A percentile compares a stretch with the other conserved stretches of the same genome.
phyloP scores from a whole-genome alignment of 2,329 filamentous ascomycete species.

The Biscogniauxia sp. region DNA sequence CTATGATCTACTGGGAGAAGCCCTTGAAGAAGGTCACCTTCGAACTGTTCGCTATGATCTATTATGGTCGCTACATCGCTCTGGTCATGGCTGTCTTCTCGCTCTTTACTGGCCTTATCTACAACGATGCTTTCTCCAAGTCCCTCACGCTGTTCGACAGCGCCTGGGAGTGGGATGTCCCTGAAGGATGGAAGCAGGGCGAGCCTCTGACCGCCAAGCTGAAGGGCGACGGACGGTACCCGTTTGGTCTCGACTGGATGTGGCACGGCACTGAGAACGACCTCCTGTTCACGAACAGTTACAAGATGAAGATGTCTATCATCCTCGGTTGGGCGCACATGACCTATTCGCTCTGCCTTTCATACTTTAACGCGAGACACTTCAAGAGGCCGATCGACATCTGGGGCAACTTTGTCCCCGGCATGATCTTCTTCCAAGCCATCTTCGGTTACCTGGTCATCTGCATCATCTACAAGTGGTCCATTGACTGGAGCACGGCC shows the following conservation, averaged over 20 bases:
- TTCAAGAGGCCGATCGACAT: conserved; percentile 96
- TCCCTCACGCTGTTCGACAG: conserved; percentile 85
- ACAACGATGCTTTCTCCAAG: conserved; percentile 97
- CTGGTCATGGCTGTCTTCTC: conserved; percentile 98
- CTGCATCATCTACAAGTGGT: conserved; percentile 97
- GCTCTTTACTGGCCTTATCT: conserved; percentile 93
- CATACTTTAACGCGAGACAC: conserved; percentile 89
- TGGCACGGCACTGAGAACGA: conserved; percentile 98
- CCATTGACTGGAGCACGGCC: conserved; percentile 73
- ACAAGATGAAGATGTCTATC: conserved; percentile 99
- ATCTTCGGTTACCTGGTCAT: conserved; percentile 97
- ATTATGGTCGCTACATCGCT: conserved; percentile 98
- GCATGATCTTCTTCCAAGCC: conserved; percentile 99
- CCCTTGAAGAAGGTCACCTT: conserved; percentile 87
- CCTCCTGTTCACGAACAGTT: conserved; percentile 93
- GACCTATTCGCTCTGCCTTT: conserved; percentile 95
- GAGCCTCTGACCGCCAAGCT: conserved; percentile 65
- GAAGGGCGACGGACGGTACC: conserved; percentile 76
- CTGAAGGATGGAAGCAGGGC: conserved; percentile 63
- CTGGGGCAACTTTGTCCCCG: conserved; percentile 94
- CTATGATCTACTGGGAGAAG: conserved; percentile 98
- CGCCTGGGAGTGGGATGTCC: conserved; percentile 79
- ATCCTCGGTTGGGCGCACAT: conserved; percentile 96
- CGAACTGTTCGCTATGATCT: conserved; percentile 97
- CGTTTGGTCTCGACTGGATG: conserved; percentile 91